A percentile compares a stretch with the other conserved stretches of the same genome.
Evolutionary conservation across 208 protist genomes (phyloP).

Genomic region (Trypanosoma rangeli): DNA sequence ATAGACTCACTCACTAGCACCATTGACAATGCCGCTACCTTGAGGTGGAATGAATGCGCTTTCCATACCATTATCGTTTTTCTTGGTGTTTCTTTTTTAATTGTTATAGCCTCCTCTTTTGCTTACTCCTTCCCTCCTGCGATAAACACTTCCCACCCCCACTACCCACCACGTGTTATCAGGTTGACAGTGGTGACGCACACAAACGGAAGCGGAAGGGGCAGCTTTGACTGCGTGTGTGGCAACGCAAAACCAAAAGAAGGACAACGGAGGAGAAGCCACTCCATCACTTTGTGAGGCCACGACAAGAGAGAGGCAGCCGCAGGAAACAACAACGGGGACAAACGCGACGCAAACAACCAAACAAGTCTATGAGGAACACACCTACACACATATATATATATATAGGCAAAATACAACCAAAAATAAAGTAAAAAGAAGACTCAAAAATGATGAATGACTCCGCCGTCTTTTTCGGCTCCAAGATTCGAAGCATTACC

Average conservation of each 20-base stretch:
- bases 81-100: neutral
- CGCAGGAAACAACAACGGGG: too few species aligned
- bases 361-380: neutral
- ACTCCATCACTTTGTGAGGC: too few species aligned
- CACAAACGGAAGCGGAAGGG: too few species aligned
- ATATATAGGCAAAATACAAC: too few species aligned
- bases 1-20: constrained; percentile 57
- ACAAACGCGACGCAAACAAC: too few species aligned
- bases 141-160: too few species aligned
- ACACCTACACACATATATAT: neutral
- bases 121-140: neutral
- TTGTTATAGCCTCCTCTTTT: neutral
- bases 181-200: too few species aligned
- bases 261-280: too few species aligned
- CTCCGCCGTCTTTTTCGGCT: neutral
- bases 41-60: constrained; percentile 5
- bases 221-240: too few species aligned
- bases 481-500: neutral
- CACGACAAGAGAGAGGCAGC: too few species aligned
- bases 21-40: constrained; percentile 27
- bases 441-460: neutral
- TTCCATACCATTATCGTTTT: neutral
- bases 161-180: too few species aligned
- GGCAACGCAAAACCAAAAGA: too few species aligned
- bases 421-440: constrained; percentile 1